These are phyloP conservation scores for Cordyceps fumosorosea DNA, from an alignment of 2,329 filamentous ascomycete species.

Conservation along the genomic window DNA sequence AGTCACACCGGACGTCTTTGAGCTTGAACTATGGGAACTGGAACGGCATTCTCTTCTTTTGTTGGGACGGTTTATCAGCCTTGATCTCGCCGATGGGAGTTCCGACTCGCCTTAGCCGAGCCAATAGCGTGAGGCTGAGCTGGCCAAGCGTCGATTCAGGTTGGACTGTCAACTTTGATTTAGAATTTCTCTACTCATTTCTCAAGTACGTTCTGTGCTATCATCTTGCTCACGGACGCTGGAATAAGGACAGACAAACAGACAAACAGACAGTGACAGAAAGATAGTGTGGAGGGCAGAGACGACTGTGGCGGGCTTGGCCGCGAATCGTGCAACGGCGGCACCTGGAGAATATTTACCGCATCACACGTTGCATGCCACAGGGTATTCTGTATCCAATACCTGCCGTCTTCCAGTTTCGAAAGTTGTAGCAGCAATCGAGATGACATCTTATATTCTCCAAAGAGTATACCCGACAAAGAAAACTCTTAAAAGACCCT, in stretches of 20 bases:
- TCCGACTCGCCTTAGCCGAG: too few relatives aligned
- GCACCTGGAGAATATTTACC: not conserved
- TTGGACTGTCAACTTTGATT: too few relatives aligned
- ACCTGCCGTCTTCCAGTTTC: not conserved
- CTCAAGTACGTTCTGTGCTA: too few relatives aligned
- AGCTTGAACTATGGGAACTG: not conserved
- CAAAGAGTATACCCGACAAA: not conserved
- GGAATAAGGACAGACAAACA: too few relatives aligned
- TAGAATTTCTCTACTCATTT: too few relatives aligned
- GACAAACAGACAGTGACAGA: too few relatives aligned
- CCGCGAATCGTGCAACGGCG: not conserved
- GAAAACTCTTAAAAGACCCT: not conserved
- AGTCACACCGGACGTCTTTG: not conserved
- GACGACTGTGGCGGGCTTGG: not conserved
- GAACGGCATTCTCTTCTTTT: not conserved
- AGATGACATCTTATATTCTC: not conserved
- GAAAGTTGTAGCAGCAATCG: not conserved
- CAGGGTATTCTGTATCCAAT: not conserved
- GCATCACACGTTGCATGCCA: constrained; percentile 1
- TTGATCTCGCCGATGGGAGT: not conserved
- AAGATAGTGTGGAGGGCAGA: not conserved
- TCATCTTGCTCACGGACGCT: too few relatives aligned
- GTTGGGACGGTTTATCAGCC: not conserved
- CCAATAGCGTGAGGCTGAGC: not conserved
- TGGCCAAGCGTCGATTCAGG: too few relatives aligned